Percentiles rank a stretch among this genome's conserved stretches.
Conservation (phyloP, 495 filamentous ascomycete species). For the Penicillium salamii region DNA sequence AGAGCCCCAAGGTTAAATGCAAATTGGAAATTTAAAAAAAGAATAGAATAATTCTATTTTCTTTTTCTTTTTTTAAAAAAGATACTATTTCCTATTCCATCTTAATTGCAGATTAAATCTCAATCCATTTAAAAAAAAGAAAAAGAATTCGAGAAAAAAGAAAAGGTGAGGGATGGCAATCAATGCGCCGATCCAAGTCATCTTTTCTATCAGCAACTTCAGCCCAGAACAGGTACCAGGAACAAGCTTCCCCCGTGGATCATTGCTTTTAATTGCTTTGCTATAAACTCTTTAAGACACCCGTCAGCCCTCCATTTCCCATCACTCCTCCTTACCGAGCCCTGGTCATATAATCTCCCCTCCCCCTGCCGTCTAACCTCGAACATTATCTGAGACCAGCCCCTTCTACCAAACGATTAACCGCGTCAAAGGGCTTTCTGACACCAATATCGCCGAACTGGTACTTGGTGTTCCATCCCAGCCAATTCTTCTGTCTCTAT, state of each 20-base stretch:
- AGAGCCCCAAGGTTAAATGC: too few species aligned
- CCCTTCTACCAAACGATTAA: constrained; percentile 9
- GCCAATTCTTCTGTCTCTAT: constrained; percentile 1
- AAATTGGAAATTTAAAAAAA: neutral
- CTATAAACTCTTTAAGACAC: constrained; percentile 19
- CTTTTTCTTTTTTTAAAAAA: neutral
- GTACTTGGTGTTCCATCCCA: constrained; percentile 1
- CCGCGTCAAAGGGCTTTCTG: constrained; percentile 8
- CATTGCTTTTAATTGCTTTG: neutral
- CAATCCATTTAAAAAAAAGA: constrained; percentile 5
- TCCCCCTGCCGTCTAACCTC: constrained; percentile 13
- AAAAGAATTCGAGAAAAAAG: constrained; percentile 11
- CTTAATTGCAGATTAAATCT: too few species aligned
- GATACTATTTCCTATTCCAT: too few species aligned
- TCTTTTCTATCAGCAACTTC: neutral
- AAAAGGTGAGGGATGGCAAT: constrained; percentile 34
- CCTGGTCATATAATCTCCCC: constrained; percentile 26
- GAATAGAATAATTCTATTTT: neutral
- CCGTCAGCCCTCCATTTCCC: constrained; percentile 3
- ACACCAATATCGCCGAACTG: constrained; percentile 5
- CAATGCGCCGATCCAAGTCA: constrained; percentile 19
- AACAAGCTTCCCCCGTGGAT: constrained; percentile 21
- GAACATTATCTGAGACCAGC: constrained; percentile 35
- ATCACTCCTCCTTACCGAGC: constrained; percentile 16
- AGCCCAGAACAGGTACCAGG: constrained; percentile 13